Percentiles rank a stretch among this genome's conserved stretches.
Evolutionary conservation across 768 basidiomycete species (phyloP).

Genomic region (Pleurotus giganteus): DNA sequence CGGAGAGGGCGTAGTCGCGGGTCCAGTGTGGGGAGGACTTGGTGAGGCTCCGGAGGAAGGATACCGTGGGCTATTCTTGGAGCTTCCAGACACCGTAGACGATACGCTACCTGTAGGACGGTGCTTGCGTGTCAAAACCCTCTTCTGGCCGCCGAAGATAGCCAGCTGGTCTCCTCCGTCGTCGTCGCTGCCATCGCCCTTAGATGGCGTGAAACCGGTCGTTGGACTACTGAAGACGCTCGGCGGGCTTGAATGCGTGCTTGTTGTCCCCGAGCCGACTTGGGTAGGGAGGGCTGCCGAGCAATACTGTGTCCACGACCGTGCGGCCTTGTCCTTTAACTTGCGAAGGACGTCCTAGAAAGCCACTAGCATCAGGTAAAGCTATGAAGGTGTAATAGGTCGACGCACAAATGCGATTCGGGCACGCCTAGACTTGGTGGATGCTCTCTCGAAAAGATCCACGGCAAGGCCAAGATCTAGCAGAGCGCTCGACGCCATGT

Average conservation of each 20-base stretch:
- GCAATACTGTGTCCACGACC: slow-evolving; percentile 29
- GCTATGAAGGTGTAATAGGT: background rate
- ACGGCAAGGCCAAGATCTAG: slow-evolving; percentile 46
- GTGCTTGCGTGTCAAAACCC: slow-evolving; percentile 34
- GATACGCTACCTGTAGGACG: background rate
- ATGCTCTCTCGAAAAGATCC: slow-evolving; percentile 43
- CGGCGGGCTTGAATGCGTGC: background rate
- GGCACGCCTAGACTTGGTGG: slow-evolving; percentile 43
- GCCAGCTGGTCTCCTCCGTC: slow-evolving; percentile 47
- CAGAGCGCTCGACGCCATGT: slow-evolving; percentile 47
- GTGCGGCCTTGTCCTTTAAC: slow-evolving; percentile 43
- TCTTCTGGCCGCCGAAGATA: slow-evolving; percentile 53
- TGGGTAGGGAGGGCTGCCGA: slow-evolving; percentile 13
- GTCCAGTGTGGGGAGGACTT: slow-evolving; percentile 8
- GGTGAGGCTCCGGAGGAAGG: slow-evolving; percentile 11
- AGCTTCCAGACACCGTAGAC: background rate
- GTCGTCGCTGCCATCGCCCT: slow-evolving; percentile 16
- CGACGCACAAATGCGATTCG: slow-evolving; percentile 41
- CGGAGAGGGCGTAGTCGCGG: slow-evolving; percentile 16
- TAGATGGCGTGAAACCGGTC: slow-evolving; percentile 9
- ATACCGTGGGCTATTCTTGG: slow-evolving; percentile 15
- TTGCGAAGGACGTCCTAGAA: slow-evolving; percentile 41
- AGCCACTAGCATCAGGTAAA: background rate
- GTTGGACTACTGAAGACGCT: slow-evolving; percentile 1
- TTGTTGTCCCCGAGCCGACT: background rate